Evolutionary conservation across 1,284 basidiomycete genomes (phyloP).

Genomic region (Wallemia hederae): DNA sequence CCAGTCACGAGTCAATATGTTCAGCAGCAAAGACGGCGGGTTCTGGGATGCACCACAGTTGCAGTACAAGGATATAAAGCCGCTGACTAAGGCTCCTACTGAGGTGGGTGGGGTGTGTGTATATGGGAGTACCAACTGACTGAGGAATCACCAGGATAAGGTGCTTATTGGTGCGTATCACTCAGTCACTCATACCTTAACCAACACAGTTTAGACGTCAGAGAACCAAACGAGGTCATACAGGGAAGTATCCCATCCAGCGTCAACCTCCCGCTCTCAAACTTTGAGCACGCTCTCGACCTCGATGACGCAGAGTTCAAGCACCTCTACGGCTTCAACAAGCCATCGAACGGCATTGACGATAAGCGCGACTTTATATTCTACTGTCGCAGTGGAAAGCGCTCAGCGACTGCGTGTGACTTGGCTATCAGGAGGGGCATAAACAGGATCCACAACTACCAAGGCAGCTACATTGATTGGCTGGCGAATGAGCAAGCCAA

Average conservation of each 20-base stretch:
- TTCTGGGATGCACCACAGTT: not conserved
- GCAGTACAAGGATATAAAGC: not conserved
- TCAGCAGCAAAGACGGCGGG: not conserved
- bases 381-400: conserved; percentile 75
- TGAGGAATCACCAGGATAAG: not conserved
- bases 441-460: conserved; percentile 47
- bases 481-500: conserved; percentile 23
- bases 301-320: conserved; percentile 31
- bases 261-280: conserved; percentile 70
- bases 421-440: conserved; percentile 47
- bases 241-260: conserved; percentile 87
- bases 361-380: conserved; percentile 54
- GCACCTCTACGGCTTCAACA: conserved; percentile 47
- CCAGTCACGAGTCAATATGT: not conserved
- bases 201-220: conserved; percentile 34
- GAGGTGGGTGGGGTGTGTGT: not conserved
- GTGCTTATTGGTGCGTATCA: not conserved
- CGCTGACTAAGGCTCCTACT: not conserved
- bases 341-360: conserved; percentile 24
- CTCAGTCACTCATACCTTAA: not conserved
- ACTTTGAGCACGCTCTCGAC: conserved; percentile 38
- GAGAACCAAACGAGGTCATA: conserved; percentile 72
- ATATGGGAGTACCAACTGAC: too few relatives aligned
- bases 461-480: conserved; percentile 85
- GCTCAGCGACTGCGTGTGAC: conserved; percentile 55